phyloP scores from a whole-genome alignment of 2,329 filamentous ascomycete species.

The Penicillium capsulatum region DNA sequence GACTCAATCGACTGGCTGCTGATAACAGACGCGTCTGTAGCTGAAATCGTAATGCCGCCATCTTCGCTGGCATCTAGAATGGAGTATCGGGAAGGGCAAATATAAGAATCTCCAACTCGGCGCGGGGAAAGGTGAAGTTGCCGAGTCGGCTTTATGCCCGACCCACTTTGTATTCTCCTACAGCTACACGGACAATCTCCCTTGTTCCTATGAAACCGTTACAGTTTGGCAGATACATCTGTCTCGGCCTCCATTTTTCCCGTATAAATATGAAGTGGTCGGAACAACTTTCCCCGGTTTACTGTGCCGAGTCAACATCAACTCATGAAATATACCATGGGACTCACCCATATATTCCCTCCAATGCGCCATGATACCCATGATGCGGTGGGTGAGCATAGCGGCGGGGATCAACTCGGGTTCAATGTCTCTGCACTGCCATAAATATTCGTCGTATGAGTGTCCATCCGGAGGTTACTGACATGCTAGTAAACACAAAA shows the following conservation, averaged over 20 bases:
- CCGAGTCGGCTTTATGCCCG: no score
- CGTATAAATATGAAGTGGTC: conserved; percentile 29
- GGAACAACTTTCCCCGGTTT: conserved; percentile 27
- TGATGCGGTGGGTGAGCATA: conserved; percentile 30
- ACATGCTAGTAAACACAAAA: conserved; percentile 44
- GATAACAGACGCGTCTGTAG: background rate
- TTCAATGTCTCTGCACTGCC: conserved; percentile 21
- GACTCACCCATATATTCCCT: conserved; percentile 32
- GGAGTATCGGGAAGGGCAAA: no score
- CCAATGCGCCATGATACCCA: conserved; percentile 35
- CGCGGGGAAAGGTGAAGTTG: no score
- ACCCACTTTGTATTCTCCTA: background rate
- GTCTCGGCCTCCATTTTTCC: conserved; percentile 11
- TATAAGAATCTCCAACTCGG: no score
- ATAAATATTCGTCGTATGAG: no score
- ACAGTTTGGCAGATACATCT: conserved; percentile 12
- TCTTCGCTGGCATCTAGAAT: no score
- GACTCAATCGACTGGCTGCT: background rate
- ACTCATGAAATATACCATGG: conserved; percentile 3
- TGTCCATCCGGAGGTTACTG: conserved; percentile 13
- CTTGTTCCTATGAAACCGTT: conserved; percentile 1
- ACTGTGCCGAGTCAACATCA: conserved; percentile 17
- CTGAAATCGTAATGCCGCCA: background rate
- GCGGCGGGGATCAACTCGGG: conserved; percentile 29
- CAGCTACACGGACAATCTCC: conserved; percentile 19